These are phyloP conservation scores for Trichophyton benhamiae DNA, from an alignment of 2,329 filamentous ascomycete species.

Conservation along the genomic window DNA sequence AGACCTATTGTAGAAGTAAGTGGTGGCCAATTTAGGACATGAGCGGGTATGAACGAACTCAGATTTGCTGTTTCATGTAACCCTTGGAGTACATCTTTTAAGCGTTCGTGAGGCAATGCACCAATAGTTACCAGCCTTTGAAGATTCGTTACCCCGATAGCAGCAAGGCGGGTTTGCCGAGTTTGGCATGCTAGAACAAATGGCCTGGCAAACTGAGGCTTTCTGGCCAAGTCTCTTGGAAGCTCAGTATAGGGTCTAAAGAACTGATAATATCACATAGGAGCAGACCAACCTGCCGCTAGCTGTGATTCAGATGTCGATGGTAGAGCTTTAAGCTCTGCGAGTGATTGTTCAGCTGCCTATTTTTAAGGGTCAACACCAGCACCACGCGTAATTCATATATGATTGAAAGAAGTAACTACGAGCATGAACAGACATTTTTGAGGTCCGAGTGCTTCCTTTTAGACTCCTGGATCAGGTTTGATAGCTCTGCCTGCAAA, in stretches of 20 bases:
- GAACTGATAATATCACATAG: neutral
- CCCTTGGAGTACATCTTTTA: slow-evolving; percentile 79
- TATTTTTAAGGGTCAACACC: slow-evolving; percentile 25
- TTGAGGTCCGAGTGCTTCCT: slow-evolving; percentile 83
- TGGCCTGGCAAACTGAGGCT: slow-evolving; percentile 74
- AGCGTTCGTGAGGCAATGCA: slow-evolving; percentile 63
- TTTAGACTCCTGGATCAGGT: slow-evolving; percentile 90
- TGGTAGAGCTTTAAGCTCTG: slow-evolving; percentile 68
- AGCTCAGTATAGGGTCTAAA: slow-evolving; percentile 18
- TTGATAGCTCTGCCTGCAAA: slow-evolving; percentile 73
- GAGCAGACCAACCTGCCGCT: slow-evolving; percentile 46
- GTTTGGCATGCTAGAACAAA: slow-evolving; percentile 89
- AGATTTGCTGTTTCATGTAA: slow-evolving; percentile 67
- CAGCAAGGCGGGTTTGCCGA: slow-evolving; percentile 79
- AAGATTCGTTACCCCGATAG: slow-evolving; percentile 75
- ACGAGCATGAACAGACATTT: slow-evolving; percentile 37
- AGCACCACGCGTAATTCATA: neutral
- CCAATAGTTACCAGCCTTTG: slow-evolving; percentile 75
- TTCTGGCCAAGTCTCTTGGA: slow-evolving; percentile 63
- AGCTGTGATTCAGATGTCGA: slow-evolving; percentile 64
- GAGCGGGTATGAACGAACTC: slow-evolving; percentile 39
- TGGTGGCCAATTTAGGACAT: neutral
- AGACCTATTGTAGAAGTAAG: slow-evolving; percentile 38
- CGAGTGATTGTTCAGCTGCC: slow-evolving; percentile 87
- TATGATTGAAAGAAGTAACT: neutral